Conservation (phyloP, 345 rosid genomes). For the Eutrema yunnanense region DNA sequence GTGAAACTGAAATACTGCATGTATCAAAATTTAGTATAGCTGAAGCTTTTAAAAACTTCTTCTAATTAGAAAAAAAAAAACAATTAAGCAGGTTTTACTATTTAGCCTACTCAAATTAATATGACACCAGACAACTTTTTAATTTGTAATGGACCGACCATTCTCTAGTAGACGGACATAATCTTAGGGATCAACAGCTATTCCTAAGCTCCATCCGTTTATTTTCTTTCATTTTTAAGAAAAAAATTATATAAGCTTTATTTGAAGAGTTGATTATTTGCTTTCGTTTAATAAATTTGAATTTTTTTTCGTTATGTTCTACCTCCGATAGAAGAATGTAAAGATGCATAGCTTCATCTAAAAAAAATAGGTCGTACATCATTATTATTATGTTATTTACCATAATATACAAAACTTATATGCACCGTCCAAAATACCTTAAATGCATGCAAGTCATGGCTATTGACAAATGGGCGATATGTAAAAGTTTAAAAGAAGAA, state of each 20-base stretch:
- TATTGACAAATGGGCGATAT: background rate
- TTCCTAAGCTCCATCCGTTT: background rate
- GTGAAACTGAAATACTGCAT: background rate
- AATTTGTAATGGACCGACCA: background rate
- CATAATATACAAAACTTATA: background rate
- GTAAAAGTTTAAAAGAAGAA: background rate
- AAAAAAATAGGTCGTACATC: too few species aligned
- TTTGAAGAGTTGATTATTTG: background rate
- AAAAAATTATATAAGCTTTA: too few species aligned
- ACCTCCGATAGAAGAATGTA: background rate
- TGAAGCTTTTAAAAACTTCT: background rate
- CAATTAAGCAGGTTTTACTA: background rate
- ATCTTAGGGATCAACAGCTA: background rate
- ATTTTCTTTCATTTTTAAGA: too few species aligned
- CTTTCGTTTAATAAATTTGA: background rate
- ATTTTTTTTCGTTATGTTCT: too few species aligned
- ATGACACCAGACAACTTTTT: background rate
- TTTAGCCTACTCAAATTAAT: background rate
- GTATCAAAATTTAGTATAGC: background rate
- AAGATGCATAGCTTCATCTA: background rate
- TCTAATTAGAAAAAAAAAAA: background rate
- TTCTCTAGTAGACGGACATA: background rate
- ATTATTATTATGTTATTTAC: background rate
- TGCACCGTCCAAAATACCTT: background rate
- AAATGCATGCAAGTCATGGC: constrained; percentile 2